Conservation (phyloP, 129 eudicot species). For the Silybum marianum region DNA sequence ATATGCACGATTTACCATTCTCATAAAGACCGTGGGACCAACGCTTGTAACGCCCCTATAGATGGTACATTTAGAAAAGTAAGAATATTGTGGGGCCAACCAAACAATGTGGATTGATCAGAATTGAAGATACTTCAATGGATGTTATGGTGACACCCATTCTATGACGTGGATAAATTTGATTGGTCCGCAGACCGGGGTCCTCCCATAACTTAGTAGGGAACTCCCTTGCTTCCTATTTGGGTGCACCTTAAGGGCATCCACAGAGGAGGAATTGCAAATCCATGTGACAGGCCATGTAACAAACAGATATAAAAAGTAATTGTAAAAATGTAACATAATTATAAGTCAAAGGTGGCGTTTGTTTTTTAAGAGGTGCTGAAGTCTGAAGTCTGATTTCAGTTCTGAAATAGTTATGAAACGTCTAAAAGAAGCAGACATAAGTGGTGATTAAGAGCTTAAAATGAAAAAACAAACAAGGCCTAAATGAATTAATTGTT, state of each 20-base stretch:
- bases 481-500: neutral
- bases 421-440: too few species aligned
- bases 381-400: too few species aligned
- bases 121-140: constrained; percentile 1
- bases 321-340: too few species aligned
- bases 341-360: too few species aligned
- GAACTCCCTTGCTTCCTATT: constrained; percentile 12
- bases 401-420: too few species aligned
- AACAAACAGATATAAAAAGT: too few species aligned
- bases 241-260: constrained; percentile 3
- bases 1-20: too few species aligned
- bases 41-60: neutral
- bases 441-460: too few species aligned
- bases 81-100: neutral
- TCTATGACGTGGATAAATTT: neutral
- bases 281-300: neutral
- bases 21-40: neutral
- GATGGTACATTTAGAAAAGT: neutral
- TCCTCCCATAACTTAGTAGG: neutral
- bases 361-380: too few species aligned
- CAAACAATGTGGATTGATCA: neutral
- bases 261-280: neutral
- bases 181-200: neutral
- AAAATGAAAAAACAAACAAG: too few species aligned
- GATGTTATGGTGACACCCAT: neutral